Evolutionary conservation across 805 yeast genomes (phyloP).

Genomic region (Ogataea nitratoaversa): DNA sequence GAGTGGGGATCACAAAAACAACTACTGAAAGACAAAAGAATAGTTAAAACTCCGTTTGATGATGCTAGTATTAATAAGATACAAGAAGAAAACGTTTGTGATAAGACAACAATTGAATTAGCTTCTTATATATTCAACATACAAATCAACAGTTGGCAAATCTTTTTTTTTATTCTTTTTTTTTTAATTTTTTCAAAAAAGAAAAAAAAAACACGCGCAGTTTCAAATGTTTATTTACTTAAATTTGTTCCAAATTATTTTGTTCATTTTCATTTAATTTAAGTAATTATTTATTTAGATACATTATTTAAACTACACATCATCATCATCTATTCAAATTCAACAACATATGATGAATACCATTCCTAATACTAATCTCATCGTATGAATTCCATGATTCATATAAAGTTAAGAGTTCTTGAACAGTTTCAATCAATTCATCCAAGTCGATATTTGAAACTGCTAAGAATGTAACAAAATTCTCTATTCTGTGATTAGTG

Average conservation of each 20-base stretch:
- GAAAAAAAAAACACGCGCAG: too few species aligned
- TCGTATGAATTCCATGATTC: slow-evolving; percentile 86
- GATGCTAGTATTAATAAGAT: too few species aligned
- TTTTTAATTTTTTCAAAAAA: neutral
- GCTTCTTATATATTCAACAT: too few species aligned
- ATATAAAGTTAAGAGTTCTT: slow-evolving; percentile 76
- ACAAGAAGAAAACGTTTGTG: too few species aligned
- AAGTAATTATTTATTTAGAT: neutral
- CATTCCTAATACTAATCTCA: slow-evolving; percentile 53
- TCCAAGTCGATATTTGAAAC: slow-evolving; percentile 72
- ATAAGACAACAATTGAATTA: too few species aligned
- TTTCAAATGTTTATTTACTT: too few species aligned
- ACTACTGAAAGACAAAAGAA: too few species aligned
- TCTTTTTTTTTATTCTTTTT: too few species aligned
- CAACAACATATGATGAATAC: slow-evolving; percentile 35
- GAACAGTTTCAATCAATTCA: slow-evolving; percentile 76
- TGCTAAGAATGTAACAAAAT: slow-evolving; percentile 64
- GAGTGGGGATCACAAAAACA: too few species aligned
- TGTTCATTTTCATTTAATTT: neutral
- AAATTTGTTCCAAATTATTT: neutral
- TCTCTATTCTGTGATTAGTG: slow-evolving; percentile 42
- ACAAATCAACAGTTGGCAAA: too few species aligned
- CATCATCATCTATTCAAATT: slow-evolving; percentile 17
- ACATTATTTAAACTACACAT: neutral
- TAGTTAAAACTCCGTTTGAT: too few species aligned